These are phyloP conservation scores for Daedalea quercina DNA, from an alignment of 768 basidiomycete genomes.

Conservation along the genomic window DNA sequence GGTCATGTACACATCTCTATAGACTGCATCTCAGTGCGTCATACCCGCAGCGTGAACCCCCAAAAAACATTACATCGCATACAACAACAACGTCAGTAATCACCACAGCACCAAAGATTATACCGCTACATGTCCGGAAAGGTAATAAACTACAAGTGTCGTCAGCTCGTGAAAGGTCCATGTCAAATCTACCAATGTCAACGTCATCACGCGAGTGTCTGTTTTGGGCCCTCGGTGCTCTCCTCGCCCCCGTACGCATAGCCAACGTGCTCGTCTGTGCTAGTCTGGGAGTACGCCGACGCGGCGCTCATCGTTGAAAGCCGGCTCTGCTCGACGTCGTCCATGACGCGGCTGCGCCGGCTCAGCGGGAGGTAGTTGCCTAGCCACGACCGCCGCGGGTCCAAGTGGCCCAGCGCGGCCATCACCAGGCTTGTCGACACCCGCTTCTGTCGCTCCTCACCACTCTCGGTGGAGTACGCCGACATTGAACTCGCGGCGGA, in stretches of 20 bases:
- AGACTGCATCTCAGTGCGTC: neutral
- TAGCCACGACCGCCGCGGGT: constrained; percentile 15
- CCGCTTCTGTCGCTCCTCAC: constrained; percentile 26
- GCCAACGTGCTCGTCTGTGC: constrained; percentile 16
- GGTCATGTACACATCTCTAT: neutral
- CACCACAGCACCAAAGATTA: constrained; percentile 6
- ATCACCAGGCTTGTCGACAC: constrained; percentile 29
- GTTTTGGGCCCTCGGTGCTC: constrained; percentile 1
- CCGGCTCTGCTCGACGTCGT: constrained; percentile 17
- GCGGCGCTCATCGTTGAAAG: constrained; percentile 24
- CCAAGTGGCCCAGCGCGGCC: constrained; percentile 29
- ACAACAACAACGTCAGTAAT: neutral
- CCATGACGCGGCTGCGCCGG: constrained; percentile 6
- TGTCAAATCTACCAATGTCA: constrained; percentile 2
- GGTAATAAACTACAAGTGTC: constrained; percentile 7
- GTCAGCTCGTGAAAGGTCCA: constrained; percentile 10
- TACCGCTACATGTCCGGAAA: constrained; percentile 1
- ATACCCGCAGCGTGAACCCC: neutral
- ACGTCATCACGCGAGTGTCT: constrained; percentile 6
- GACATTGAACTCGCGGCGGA: constrained; percentile 30
- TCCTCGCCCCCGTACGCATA: constrained; percentile 24
- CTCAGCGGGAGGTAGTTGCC: constrained; percentile 16
- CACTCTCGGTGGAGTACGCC: constrained; percentile 32
- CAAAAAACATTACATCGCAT: constrained; percentile 1
- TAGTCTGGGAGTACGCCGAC: constrained; percentile 19